Conservation (phyloP, 2,329 filamentous ascomycete species). For the Fusarium pseudograminearum region DNA sequence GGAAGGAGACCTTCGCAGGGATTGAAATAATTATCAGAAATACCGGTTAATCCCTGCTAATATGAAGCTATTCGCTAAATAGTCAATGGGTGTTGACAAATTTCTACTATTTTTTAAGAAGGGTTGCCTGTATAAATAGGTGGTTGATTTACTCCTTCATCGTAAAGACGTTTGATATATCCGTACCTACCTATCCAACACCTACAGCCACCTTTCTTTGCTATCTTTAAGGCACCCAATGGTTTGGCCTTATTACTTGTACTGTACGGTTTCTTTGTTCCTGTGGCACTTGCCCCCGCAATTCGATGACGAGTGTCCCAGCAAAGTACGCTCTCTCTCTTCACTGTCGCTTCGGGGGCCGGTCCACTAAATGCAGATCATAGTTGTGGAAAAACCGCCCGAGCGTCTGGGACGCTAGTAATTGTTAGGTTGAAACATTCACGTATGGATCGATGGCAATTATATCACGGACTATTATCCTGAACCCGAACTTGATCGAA, state of each 20-base stretch:
- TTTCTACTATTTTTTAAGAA: not conserved
- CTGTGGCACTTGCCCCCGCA: conserved; percentile 1
- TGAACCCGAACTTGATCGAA: not conserved
- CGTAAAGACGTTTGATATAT: not conserved
- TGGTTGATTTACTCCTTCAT: not conserved
- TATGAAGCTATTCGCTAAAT: not conserved
- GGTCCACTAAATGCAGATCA: conserved; percentile 9
- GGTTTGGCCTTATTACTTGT: not conserved
- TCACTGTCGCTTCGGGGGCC: not conserved
- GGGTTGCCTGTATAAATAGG: not conserved
- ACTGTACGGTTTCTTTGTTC: not conserved
- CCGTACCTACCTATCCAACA: not conserved
- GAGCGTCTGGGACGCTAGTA: not conserved
- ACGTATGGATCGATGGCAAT: not conserved
- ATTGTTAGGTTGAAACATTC: not conserved
- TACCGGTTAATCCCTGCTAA: not conserved
- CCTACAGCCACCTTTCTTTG: not conserved
- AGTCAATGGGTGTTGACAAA: not conserved
- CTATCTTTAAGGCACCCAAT: not conserved
- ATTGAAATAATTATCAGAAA: not conserved
- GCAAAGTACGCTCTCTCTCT: not conserved
- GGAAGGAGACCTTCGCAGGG: not conserved
- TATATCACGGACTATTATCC: not conserved
- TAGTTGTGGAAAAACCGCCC: not conserved
- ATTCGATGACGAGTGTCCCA: not conserved